Conservation (phyloP, 2,329 filamentous ascomycete genomes). For the Penicillium sp. region DNA sequence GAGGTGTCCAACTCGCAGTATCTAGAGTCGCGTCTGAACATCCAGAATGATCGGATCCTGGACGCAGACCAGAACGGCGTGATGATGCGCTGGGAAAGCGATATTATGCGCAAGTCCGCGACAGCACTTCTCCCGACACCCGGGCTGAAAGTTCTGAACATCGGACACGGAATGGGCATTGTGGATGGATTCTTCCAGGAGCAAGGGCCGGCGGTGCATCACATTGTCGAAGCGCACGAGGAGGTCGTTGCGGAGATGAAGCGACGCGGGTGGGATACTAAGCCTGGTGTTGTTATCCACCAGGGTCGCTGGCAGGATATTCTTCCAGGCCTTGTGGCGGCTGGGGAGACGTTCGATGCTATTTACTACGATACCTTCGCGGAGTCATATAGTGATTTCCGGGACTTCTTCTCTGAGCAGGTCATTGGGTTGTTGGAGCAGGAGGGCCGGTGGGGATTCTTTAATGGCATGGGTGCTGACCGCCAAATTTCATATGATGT, state of each 20-base stretch:
- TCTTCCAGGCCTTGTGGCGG: conserved; percentile 64
- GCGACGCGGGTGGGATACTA: conserved; percentile 66
- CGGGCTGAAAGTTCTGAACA: conserved; percentile 73
- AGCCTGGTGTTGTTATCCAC: conserved; percentile 59
- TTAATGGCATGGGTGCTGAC: conserved; percentile 82
- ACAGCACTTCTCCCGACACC: conserved; percentile 60
- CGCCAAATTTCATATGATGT: conserved; percentile 93
- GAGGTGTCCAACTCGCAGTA: conserved; percentile 65
- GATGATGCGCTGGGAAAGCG: conserved; percentile 91
- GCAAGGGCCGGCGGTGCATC: conserved; percentile 66
- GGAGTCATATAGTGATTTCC: conserved; percentile 83
- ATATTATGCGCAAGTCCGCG: conserved; percentile 78
- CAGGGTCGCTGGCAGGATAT: conserved; percentile 79
- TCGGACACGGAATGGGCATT: conserved; percentile 90
- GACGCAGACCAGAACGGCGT: conserved; percentile 77
- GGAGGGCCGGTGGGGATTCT: conserved; percentile 60
- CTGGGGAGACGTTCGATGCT: conserved; percentile 72
- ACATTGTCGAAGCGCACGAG: conserved; percentile 84
- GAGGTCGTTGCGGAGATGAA: conserved; percentile 69
- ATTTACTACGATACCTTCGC: conserved; percentile 99
- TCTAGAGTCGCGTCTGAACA: conserved; percentile 64
- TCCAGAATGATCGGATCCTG: conserved; percentile 65
- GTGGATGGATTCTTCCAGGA: conserved; percentile 73
- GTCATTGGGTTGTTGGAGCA: conserved; percentile 70
- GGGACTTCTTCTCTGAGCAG: conserved; percentile 82